Conservation (phyloP, 176 grass and related monocot species). For the Alopecurus myosuroides region DNA sequence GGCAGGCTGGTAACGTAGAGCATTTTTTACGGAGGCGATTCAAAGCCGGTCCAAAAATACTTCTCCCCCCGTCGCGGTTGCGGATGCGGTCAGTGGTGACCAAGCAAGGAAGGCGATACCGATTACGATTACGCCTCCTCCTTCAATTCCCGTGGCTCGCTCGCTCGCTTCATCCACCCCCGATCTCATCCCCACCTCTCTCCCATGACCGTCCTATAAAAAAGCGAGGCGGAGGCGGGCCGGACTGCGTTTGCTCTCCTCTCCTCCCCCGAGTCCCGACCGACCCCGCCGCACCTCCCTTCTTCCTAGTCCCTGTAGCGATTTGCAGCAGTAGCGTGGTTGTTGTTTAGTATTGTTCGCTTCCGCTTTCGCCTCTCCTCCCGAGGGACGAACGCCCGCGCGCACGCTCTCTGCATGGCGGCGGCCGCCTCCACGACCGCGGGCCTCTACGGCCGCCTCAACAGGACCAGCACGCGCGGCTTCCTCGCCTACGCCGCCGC, state of each 20-base stretch:
- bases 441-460: constrained; percentile 38
- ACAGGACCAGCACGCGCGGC: constrained; percentile 42
- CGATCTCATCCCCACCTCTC: not conserved
- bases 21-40: not conserved
- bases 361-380: not conserved
- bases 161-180: not conserved
- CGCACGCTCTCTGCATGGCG: constrained; percentile 1
- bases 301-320: not conserved
- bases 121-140: constrained; percentile 11
- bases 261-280: no score
- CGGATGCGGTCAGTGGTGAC: not conserved
- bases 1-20: no score
- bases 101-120: not conserved
- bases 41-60: not conserved
- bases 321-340: not conserved
- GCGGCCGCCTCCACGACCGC: not conserved
- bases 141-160: not conserved
- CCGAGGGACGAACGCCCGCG: no score
- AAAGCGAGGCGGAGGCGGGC: not conserved
- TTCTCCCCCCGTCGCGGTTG: not conserved
- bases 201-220: constrained; percentile 25
- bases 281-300: not conserved
- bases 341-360: not conserved
- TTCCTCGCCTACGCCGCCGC: constrained; percentile 61
- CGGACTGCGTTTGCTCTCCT: not conserved